Percentiles rank a stretch among this genome's conserved stretches.
Conservation (phyloP, 2,329 filamentous ascomycete genomes). For the Incumbomyces lentus region DNA sequence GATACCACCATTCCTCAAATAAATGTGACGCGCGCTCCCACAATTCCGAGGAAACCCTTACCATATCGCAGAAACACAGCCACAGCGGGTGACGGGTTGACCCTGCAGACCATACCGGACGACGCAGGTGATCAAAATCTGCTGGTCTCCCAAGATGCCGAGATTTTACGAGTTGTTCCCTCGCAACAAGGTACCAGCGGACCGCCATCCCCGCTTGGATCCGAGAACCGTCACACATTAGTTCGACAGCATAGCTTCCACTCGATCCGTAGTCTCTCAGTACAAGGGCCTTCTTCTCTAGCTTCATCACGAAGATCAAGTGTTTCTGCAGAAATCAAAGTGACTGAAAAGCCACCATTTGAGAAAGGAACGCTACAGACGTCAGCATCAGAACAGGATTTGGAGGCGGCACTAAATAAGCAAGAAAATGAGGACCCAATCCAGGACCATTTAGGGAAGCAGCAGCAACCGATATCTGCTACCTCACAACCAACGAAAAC, state of each 20-base stretch:
- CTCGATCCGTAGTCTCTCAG: not conserved
- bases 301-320: conserved; percentile 1
- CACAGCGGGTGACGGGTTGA: not conserved
- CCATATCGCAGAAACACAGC: not conserved
- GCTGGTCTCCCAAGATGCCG: not conserved
- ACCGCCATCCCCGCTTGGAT: not conserved
- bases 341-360: not conserved
- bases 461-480: not conserved
- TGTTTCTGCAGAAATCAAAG: conserved; percentile 1
- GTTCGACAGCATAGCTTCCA: not conserved
- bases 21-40: conserved; percentile 4
- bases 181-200: not conserved
- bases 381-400: not conserved
- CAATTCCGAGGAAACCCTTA: conserved; percentile 4
- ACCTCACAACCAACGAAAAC: not conserved
- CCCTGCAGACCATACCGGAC: not conserved
- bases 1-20: conserved; percentile 1
- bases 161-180: not conserved
- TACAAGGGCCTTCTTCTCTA: not conserved
- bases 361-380: too few species aligned
- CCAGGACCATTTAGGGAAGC: not conserved
- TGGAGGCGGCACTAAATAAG: not conserved
- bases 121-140: not conserved
- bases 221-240: not conserved
- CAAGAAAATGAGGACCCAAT: not conserved